Conservation (phyloP, 2,329 filamentous ascomycete species). For the Aureobasidium sp. region DNA sequence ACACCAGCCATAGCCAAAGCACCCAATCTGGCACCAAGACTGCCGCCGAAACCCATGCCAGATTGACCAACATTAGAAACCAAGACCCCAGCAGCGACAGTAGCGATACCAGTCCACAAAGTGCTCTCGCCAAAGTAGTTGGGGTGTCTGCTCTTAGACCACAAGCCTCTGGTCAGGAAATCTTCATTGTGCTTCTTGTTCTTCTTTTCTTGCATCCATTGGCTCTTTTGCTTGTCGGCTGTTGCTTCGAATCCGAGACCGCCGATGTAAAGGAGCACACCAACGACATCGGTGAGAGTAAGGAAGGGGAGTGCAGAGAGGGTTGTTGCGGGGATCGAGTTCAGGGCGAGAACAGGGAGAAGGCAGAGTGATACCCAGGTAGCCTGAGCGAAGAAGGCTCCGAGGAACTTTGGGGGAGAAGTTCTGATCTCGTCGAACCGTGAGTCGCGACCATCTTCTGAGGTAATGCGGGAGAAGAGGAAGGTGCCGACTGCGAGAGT, state of each 20-base stretch:
- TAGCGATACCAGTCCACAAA: constrained; percentile 62
- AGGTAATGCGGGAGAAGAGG: constrained; percentile 55
- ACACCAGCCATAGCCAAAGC: constrained; percentile 47
- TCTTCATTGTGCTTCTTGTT: constrained; percentile 60
- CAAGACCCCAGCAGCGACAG: constrained; percentile 51
- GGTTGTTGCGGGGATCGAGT: constrained; percentile 50
- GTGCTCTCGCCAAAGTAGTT: constrained; percentile 69
- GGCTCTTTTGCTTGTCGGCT: constrained; percentile 57
- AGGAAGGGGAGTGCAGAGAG: constrained; percentile 46
- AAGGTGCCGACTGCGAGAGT: constrained; percentile 50
- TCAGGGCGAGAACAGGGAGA: constrained; percentile 57
- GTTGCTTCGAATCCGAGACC: constrained; percentile 55
- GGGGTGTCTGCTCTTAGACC: constrained; percentile 55
- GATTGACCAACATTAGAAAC: constrained; percentile 47
- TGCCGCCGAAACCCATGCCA: constrained; percentile 50
- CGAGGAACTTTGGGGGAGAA: constrained; percentile 47
- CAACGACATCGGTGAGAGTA: constrained; percentile 48
- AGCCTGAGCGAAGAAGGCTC: constrained; percentile 54
- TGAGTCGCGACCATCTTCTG: constrained; percentile 51
- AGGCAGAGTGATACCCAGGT: constrained; percentile 62
- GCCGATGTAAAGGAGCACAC: constrained; percentile 50
- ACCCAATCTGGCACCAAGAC: constrained; percentile 35
- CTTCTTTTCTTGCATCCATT: constrained; percentile 55
- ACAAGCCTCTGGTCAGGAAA: constrained; percentile 58
- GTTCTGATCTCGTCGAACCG: constrained; percentile 50